These are phyloP conservation scores for Reticulascus tulasneorum DNA, from an alignment of 2,329 filamentous ascomycete genomes.

Conservation along the genomic window DNA sequence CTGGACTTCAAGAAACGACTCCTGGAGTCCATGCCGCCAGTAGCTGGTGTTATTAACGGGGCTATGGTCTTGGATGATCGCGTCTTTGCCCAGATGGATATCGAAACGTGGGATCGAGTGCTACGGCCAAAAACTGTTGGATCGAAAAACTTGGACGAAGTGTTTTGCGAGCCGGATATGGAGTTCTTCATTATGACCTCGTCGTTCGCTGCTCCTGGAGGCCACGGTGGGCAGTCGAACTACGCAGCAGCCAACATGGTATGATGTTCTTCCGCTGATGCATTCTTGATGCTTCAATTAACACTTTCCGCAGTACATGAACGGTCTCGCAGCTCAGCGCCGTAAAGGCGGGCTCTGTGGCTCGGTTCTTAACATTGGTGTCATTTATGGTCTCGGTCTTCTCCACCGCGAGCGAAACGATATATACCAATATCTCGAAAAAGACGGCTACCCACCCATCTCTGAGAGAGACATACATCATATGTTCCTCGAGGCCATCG, in stretches of 20 bases:
- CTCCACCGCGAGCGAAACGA: slow-evolving; percentile 21
- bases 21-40: slow-evolving; percentile 20
- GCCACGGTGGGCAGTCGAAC: slow-evolving; percentile 34
- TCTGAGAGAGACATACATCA: slow-evolving; percentile 26
- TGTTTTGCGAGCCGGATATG: slow-evolving; percentile 23
- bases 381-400: slow-evolving; percentile 38
- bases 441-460: slow-evolving; percentile 16
- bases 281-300: no score
- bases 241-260: slow-evolving; percentile 39
- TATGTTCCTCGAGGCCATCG: slow-evolving; percentile 25
- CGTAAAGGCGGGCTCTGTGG: slow-evolving; percentile 31
- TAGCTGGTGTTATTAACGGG: slow-evolving; percentile 36
- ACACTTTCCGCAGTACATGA: slow-evolving; percentile 35
- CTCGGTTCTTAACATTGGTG: slow-evolving; percentile 33
- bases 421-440: slow-evolving; percentile 16
- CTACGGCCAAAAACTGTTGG: slow-evolving; percentile 32
- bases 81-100: slow-evolving; percentile 25
- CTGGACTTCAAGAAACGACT: slow-evolving; percentile 15
- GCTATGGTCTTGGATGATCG: slow-evolving; percentile 31
- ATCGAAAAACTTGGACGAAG: slow-evolving; percentile 22
- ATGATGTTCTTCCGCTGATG: no score
- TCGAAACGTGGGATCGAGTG: slow-evolving; percentile 22
- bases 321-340: slow-evolving; percentile 29
- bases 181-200: slow-evolving; percentile 35
- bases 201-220: slow-evolving; percentile 22